Evolutionary conservation across 768 basidiomycete genomes (phyloP), one percentile per base, ranked within the genome.

Genomic region (Suillus clintonianus): DNA sequence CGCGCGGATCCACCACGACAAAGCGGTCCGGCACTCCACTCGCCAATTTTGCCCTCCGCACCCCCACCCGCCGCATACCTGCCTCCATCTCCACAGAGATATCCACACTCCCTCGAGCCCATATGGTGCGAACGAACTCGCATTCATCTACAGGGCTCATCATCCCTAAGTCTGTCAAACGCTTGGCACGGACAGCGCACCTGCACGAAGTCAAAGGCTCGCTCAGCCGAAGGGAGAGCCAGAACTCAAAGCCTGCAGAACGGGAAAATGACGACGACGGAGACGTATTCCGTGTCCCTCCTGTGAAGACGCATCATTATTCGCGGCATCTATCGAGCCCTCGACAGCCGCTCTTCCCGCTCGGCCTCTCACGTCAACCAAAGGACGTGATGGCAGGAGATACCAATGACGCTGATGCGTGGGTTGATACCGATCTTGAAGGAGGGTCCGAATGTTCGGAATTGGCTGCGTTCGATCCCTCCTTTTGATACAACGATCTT

Each of bases 101-200:
- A 13, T 67, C 64, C 43, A 65, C 70, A 37, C 59, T 70, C 43
- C 70, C 73, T 42, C 76, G 81, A 32, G 77, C 81, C 2, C 75
- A 63, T 3, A 68, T 85, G 17, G 78, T 81, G 59, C 79, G 83
- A 19, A 80, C 83, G n/a, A 81, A 73, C 64, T 86, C 85, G 3
- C 79, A 81, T n/a, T 74, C 56, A 41, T 57, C 39, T 13, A 24
- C 24, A 27, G 56, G 56, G 19, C 56, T 41, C 24, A 13, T 74
- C 22, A 58, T 62, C 8, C 78, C 76, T 58, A 82, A 83, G 60
- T 80, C 80, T 0, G 82, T 83, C 19, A 84, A 82, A 65, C 81
- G 81, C 42, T 88, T 86, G 83, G 89, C 89, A 24, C 78, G 86
- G 42, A 88, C 80, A 0, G 86, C 90, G 4, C 90, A 91, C 77